Percentiles rank a stretch among this genome's conserved stretches.
phyloP scores from a whole-genome alignment of 768 basidiomycete genomes.

The Lanmaoa pseudosensibilis region DNA sequence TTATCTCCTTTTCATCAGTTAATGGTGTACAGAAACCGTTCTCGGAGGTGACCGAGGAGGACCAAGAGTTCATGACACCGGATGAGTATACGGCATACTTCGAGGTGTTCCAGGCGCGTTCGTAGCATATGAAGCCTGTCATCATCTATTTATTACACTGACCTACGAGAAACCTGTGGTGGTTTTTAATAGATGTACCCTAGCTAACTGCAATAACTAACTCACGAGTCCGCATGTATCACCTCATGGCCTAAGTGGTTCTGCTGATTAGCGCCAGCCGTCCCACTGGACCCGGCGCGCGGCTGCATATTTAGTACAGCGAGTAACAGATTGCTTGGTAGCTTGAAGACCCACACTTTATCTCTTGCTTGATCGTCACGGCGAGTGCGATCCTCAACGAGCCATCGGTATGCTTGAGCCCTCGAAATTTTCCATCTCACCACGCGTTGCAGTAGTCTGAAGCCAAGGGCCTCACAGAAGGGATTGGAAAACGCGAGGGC shows the following conservation, averaged over 20 bases:
- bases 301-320: not conserved
- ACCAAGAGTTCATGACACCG: constrained; percentile 89
- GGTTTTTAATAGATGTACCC: constrained; percentile 19
- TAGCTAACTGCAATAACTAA: constrained; percentile 11
- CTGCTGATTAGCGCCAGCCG: not conserved
- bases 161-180: constrained; percentile 5
- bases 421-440: no score
- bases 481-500: no score
- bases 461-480: no score
- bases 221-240: not conserved
- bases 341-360: no score
- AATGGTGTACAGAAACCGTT: constrained; percentile 72
- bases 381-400: not conserved
- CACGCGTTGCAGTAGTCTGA: no score
- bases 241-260: not conserved
- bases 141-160: constrained; percentile 9
- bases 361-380: not conserved
- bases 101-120: constrained; percentile 58
- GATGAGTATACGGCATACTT: constrained; percentile 88
- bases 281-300: not conserved
- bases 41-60: constrained; percentile 85
- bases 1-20: constrained; percentile 44
- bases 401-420: no score
- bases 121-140: constrained; percentile 12
- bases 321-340: not conserved